Base-by-base conservation (phyloP, 202 grass and related monocot genomes). In the Panicum virgatum region DNA sequence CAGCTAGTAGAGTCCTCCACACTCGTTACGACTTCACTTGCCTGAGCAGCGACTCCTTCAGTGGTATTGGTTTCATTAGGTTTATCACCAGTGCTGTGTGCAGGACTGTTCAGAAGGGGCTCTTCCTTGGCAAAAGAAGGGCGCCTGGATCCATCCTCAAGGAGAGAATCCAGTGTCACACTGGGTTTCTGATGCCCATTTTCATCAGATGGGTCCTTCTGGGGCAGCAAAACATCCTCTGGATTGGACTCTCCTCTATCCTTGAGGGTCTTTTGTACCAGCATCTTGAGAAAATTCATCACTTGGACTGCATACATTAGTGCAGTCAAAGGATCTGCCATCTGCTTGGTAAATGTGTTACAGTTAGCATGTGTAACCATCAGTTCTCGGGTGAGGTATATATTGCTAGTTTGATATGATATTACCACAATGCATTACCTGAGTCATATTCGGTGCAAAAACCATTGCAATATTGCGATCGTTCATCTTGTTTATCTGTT, bases 241-340 rank as follows among this genome's bases (percentile, higher is more conserved):
- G 85, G 73, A 87, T 85, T 88, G 3, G 76, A 75, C 66, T 96
- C 92, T 51, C 81, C 80, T 84, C 96, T 96, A 47, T 91, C 92
- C 77, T 96, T 96, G 25, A 98, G 83, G 57, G 90, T 92, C 84
- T 91, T 98, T 13, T 93, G 77, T 80, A 98, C 95, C 3, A 98
- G 75, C 92, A 92, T 98, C 88, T 93, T 96, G 34, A 98, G 92
- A 73, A 98, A 92, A 80, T 98, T 96, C 96, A 96, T 98, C 83
- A 96, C 92, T 93, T 98, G 96, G 29, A 98, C 96, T 6, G 90
- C 96, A 66, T 98, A 91, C 96, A 98, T 96, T 56, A 96, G 51
- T 78, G 92, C 96, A 62, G 96, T 98, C 80, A 96, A 91, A 83
- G 96, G 92, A 89, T 98, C 96, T 32, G 54, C 89, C 96, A 98